These are phyloP conservation scores for Trametes coccinea DNA, from an alignment of 768 basidiomycete species.

Conservation along the genomic window DNA sequence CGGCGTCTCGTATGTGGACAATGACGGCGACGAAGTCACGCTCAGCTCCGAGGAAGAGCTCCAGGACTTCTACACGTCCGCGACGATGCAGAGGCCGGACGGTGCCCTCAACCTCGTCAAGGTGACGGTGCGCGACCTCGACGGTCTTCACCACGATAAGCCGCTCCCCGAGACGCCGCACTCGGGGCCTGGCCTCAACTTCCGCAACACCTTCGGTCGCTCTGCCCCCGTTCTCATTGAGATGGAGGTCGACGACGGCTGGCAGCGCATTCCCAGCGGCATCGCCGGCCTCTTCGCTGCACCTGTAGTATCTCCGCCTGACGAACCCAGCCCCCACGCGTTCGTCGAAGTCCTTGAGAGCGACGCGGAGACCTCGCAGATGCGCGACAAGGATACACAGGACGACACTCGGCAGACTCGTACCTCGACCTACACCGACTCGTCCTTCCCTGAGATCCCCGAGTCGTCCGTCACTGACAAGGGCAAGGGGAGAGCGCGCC, in stretches of 20 bases:
- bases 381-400: constrained; percentile 24
- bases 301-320: constrained; percentile 16
- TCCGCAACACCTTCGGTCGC: constrained; percentile 63
- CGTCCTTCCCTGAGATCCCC: constrained; percentile 15
- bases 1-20: constrained; percentile 71
- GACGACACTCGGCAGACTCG: constrained; percentile 21
- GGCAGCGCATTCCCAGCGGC: constrained; percentile 55
- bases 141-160: constrained; percentile 36
- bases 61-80: constrained; percentile 61
- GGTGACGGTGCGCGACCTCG: constrained; percentile 64
- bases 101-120: constrained; percentile 43
- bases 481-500: constrained; percentile 48
- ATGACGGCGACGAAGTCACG: constrained; percentile 75
- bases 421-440: constrained; percentile 26
- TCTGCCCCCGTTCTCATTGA: constrained; percentile 48
- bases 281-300: constrained; percentile 41
- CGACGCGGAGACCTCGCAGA: constrained; percentile 37
- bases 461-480: constrained; percentile 37
- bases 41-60: constrained; percentile 77
- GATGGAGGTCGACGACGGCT: constrained; percentile 52
- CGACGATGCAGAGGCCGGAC: constrained; percentile 19
- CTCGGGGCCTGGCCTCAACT: constrained; percentile 26
- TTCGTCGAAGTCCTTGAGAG: constrained; percentile 60
- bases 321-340: constrained; percentile 52
- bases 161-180: constrained; percentile 35